Base-by-base conservation (phyloP, 1,284 basidiomycete species). In the Neonothopanus nambi region DNA sequence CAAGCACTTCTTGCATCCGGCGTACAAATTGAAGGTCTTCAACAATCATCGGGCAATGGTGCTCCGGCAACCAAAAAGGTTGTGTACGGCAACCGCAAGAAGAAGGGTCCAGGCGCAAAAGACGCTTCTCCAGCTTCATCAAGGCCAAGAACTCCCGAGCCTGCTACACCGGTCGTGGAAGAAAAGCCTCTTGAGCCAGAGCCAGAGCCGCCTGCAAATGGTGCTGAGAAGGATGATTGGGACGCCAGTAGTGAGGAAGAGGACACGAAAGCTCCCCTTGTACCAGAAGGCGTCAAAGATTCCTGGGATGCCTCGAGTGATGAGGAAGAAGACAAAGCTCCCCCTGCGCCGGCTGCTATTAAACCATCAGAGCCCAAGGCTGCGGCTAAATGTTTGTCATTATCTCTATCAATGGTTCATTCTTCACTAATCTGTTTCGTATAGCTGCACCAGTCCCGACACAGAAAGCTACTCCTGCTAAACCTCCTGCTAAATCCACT, bases 1-100 rank as follows among this genome's bases (percentile, higher is more conserved):
- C 85, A 96, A 70, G 96, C 96, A 3, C 81, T 99, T 54, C 79
- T 99, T 48, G 85, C 88, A 20, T 91, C 92, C 26, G 95, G 95
- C 45, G 90, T 93, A 53, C 87, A 90, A 63, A 89, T 99, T 58
- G 95, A 95, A 60, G 97, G 92, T 55, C 76, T 98, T 38, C 86
- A 89, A 53, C 77, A 81, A 58, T 72, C 76, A 23, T 72, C 76
- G 21, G 79, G 73, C 46, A 72, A 70, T 53, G 77, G 70, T 4
- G 7, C 21, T n/a, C 26, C 44, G 30, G 70, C 75, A 28, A 69
- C 80, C 17, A 91, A 85, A 72, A 89, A 87, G 66, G 82, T 89
- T 23, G 80, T 87, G 11, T 97, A 95, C 69, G 86, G 86, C 56
- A 87, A 80, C 63, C 88, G 89, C 68, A 96, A 95, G 78, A 93